Evolutionary conservation across 345 rosid species (phyloP).

Genomic region (Carallia pectinifolia): DNA sequence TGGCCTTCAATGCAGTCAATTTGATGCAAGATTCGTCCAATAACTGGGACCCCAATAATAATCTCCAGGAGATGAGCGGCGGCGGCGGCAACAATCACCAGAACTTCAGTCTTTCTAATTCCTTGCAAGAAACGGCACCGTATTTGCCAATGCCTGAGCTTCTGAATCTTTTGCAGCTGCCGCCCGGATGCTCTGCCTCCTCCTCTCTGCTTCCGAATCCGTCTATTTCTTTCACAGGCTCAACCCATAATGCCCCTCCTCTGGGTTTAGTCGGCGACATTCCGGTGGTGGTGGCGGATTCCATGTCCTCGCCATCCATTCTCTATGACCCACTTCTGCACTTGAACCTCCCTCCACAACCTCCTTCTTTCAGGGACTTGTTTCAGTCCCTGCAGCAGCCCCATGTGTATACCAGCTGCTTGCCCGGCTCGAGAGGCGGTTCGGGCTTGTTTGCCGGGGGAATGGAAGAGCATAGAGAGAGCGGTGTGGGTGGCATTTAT

Average conservation of each 20-base stretch:
- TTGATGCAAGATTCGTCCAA: background rate
- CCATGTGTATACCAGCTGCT: conserved; percentile 26
- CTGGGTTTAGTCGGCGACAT: conserved; percentile 19
- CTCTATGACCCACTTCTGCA: conserved; percentile 56
- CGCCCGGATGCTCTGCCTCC: conserved; percentile 41
- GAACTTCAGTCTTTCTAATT: background rate
- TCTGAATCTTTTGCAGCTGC: conserved; percentile 58
- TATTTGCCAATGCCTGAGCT: conserved; percentile 43
- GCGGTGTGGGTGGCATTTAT: conserved; percentile 12
- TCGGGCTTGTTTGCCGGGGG: conserved; percentile 41
- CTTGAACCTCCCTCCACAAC: conserved; percentile 62
- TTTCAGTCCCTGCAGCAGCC: conserved; percentile 40
- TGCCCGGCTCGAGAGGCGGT: conserved; percentile 26
- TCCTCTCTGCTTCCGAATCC: conserved; percentile 1
- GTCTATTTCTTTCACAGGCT: conserved; percentile 7
- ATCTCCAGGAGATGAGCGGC: conserved; percentile 4
- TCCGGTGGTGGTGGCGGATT: conserved; percentile 22
- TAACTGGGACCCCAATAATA: conserved; percentile 34
- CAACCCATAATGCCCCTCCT: conserved; percentile 12
- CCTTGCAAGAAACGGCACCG: conserved; percentile 13
- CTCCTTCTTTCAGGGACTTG: conserved; percentile 47
- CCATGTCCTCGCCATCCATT: conserved; percentile 37
- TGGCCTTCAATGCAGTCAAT: conserved; percentile 24
- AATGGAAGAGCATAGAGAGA: conserved; percentile 10
- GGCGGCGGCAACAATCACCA: background rate